Percentiles rank a stretch among this genome's conserved stretches.
Evolutionary conservation across 2,329 filamentous ascomycete species (phyloP).

Genomic region (Lithohypha guttulata): DNA sequence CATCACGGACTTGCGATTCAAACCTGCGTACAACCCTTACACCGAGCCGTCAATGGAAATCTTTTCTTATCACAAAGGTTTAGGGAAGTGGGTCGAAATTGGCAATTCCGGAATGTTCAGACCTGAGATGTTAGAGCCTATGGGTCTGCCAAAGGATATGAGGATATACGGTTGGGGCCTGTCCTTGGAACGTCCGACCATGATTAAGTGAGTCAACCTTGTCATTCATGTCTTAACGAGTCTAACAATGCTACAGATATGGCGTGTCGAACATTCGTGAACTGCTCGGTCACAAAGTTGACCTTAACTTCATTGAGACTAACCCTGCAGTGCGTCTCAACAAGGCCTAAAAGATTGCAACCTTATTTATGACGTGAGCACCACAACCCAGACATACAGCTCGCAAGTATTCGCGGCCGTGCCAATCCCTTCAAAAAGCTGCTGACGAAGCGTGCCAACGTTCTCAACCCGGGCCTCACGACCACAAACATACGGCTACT

Average conservation of each 20-base stretch:
- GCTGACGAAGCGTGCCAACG: too few species aligned
- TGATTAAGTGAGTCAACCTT: constrained; percentile 70
- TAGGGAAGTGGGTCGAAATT: constrained; percentile 90
- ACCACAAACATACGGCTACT: too few species aligned
- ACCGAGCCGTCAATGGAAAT: constrained; percentile 98
- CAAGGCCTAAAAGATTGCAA: constrained; percentile 51
- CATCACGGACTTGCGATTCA: constrained; percentile 77
- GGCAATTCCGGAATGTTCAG: constrained; percentile 98
- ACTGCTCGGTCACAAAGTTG: constrained; percentile 87
- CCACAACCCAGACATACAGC: too few species aligned
- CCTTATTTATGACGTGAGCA: too few species aligned
- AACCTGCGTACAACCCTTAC: constrained; percentile 92
- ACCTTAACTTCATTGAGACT: constrained; percentile 80
- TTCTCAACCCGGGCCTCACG: too few species aligned
- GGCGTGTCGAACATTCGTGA: constrained; percentile 83
- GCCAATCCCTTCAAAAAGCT: too few species aligned
- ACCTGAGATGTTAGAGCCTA: constrained; percentile 90
- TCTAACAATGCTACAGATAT: constrained; percentile 36
- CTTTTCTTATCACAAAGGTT: constrained; percentile 83
- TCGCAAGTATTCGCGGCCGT: too few species aligned
- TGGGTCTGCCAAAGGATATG: constrained; percentile 87
- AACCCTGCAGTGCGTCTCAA: constrained; percentile 87
- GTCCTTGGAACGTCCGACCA: constrained; percentile 84
- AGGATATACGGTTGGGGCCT: constrained; percentile 90
- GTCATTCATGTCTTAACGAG: neutral